Evolutionary conservation across 2,329 filamentous ascomycete genomes (phyloP), one percentile per base, ranked within the genome.

Genomic region (Aspergillus sp.): DNA sequence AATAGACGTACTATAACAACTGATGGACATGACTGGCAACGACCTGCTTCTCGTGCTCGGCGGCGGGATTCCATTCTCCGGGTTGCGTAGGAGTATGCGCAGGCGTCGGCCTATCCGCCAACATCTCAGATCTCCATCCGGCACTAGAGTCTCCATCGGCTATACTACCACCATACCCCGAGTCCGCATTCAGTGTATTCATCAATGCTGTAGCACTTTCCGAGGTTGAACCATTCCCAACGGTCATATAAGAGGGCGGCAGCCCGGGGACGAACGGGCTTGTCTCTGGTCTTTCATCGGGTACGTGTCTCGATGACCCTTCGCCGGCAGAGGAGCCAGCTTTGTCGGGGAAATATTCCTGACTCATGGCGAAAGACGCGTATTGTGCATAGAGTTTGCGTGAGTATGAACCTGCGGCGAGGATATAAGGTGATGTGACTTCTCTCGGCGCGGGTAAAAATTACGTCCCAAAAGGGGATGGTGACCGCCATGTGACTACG

Each of bases 11-110:
- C 78, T 96, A 97, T 81, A 90, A 91, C 63, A 98, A 83, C 77
- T 98, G 95, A 70, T 96, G 89, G 48, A 97, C 86, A 74, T 96
- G 91, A 69, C 89, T 90, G 38, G 91, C 88, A 64, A 93, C 85
- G 44, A 83, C 79, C 64, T 85, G 83, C 67, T 84, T 83, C 69
- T 91, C 88, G 62, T 85, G 79, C 51, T 89, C 86, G 44, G 80
- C 78, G 50, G 78, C 74, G 38, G 74, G 71, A 66, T 76, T 80
- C 56, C 72, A 76, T 48, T 81, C 77, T 64, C 81, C 82, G 34
- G 75, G 69, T 34, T 76, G 68, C 26, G 80, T 76, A 48, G 83
- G 78, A 26, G 83, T 83, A 68, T 83, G 82, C 39, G 76, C 74
- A 30, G 83, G 83, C 20, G 82, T 85, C 41, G 82, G 84, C 61